These are phyloP conservation scores for Spatholobus suberectus DNA, from an alignment of 306 rosid species.

Conservation along the genomic window DNA sequence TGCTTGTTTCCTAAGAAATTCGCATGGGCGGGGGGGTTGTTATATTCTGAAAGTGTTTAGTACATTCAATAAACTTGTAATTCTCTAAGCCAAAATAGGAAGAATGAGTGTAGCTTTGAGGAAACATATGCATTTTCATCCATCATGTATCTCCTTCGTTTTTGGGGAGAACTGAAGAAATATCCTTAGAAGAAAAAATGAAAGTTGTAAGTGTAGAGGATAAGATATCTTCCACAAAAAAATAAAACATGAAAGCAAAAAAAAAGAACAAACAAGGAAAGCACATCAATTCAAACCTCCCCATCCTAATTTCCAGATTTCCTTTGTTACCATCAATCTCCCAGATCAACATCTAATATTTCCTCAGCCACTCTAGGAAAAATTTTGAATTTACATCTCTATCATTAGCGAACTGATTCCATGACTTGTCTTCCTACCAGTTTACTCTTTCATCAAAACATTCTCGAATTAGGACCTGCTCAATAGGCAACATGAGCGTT, in stretches of 20 bases:
- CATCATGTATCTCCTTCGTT: not conserved
- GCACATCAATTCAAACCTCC: not conserved
- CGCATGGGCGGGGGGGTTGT: not conserved
- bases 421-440: not conserved
- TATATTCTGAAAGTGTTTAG: not conserved
- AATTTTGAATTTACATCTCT: not conserved
- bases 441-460: not conserved
- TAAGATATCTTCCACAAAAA: not conserved
- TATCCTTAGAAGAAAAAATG: not conserved
- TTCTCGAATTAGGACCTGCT: not conserved
- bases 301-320: not conserved
- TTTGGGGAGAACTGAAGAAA: not conserved
- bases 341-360: not conserved
- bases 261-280: not conserved
- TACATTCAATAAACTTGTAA: not conserved
- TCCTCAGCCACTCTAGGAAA: not conserved
- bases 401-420: not conserved
- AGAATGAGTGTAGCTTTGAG: not conserved
- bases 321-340: not conserved
- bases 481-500: not conserved
- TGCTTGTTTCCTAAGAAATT: not conserved
- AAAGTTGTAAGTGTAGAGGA: not conserved
- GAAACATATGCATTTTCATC: not conserved
- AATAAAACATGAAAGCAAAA: not conserved
- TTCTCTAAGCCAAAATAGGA: slow-evolving; percentile 6